Base-by-base conservation (phyloP, 2,329 filamentous ascomycete species). In the Ophiostoma novo-ulmi region DNA sequence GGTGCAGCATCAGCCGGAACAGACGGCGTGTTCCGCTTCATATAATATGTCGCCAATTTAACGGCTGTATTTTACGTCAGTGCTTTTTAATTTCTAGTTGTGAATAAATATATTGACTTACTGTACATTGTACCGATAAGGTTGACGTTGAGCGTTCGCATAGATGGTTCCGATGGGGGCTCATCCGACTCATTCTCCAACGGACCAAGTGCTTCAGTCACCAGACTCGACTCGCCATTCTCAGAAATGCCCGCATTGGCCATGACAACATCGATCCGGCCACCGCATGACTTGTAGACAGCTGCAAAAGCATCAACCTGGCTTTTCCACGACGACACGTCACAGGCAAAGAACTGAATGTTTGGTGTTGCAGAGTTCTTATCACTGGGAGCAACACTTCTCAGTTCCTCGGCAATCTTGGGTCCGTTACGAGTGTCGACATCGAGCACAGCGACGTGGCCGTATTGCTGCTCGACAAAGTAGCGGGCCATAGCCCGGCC, bases 231-330 rank as follows among this genome's bases (percentile, higher is more conserved):
- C 3, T 68, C 69, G 1, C 79, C 81, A 69, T 79, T 77, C 75
- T 82, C 81, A 0, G 81, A 81, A 44, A 85, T 80, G 1, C 83
- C 83, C 0, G 83, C 83, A 73, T 85, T 85, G 36, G 83, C 83
- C 75, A 84, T 80, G 7, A 84, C 82, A 3, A 84, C 73, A 71
- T 85, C 82, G 22, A 85, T 72, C 13, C 70, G 69, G 7, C 76
- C 76, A n/a, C 20, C 22, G 31, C 76, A 75, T 36, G 65, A 44
- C 17, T 65, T 63, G 67, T 74, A 75, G 10, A 78, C 75, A n/a
- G 74, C 69, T 36, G 73, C 71, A 70, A 79, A 80, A 0, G 71
- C 73, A 1, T 75, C 73, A 0, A 78, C 75, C 69, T 79, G 78
- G n/a, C 73, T 75, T 5, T 75, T 73, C 76, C 81, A 82, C 4